Conservation (phyloP, 2,329 filamentous ascomycete species). For the Trichoderma sp. region DNA sequence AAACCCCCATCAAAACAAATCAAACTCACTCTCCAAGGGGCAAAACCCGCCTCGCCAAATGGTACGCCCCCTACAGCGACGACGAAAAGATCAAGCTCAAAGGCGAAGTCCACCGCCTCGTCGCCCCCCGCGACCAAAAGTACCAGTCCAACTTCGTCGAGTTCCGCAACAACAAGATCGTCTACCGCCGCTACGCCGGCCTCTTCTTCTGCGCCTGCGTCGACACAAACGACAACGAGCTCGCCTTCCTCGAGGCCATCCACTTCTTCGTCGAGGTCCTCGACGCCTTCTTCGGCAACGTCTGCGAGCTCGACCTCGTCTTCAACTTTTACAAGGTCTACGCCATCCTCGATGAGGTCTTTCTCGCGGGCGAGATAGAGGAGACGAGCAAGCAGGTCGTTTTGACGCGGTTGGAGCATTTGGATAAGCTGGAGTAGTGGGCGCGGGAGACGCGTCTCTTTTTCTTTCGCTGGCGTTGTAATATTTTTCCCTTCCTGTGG, state of each 20-base stretch:
- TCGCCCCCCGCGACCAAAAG: constrained; percentile 96
- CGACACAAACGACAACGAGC: constrained; percentile 97
- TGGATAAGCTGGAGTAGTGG: constrained; percentile 84
- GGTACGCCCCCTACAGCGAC: constrained; percentile 98
- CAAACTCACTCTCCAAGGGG: constrained; percentile 56
- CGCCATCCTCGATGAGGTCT: constrained; percentile 97
- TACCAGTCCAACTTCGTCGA: constrained; percentile 99
- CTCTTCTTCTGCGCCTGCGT: constrained; percentile 99
- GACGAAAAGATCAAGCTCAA: constrained; percentile 99
- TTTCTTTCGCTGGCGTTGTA: background rate
- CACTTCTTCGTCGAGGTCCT: constrained; percentile 99
- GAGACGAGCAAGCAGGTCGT: constrained; percentile 99
- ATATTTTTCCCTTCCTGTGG: background rate
- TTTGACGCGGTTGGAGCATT: constrained; percentile 84
- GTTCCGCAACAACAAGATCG: constrained; percentile 89
- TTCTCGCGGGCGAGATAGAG: constrained; percentile 95
- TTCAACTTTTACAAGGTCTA: constrained; percentile 88
- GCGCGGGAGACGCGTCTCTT: background rate
- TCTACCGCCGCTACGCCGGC: constrained; percentile 95
- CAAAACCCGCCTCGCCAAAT: constrained; percentile 97
- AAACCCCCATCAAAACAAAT: background rate
- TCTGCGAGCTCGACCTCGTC: constrained; percentile 92
- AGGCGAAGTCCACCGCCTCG: constrained; percentile 96
- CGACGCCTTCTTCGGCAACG: constrained; percentile 98
- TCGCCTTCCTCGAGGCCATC: constrained; percentile 94